Base-by-base conservation (phyloP, 306 rosid species). In the Gynostemma pentaphyllum region DNA sequence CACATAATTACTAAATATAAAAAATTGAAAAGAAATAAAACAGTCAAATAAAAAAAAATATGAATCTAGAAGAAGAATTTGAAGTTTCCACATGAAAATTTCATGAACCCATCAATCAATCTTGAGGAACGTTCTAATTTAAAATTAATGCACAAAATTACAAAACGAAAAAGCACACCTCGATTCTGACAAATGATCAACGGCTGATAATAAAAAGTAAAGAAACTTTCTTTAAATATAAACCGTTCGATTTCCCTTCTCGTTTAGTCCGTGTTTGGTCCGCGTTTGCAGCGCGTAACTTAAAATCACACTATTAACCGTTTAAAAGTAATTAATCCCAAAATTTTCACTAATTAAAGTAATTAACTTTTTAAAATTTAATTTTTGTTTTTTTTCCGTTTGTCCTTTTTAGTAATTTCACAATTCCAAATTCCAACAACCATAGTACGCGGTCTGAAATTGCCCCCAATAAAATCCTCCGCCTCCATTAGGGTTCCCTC, bases 401-500 rank as follows among this genome's bases (percentile, higher is more conserved):
- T 37, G 24, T 9, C 36, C 32, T 49, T 66, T 60, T 69, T 48
- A 36, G 18, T 45, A 41, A 2, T 53, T 55, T 24, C 37, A 16
- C 42, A 19, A 1, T 14, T 23, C 48, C 34, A 61, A 40, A 54
- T 62, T 49, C 62, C 72, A 49, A 63, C 77, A 28, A 71, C 85
- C 86, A 66, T 64, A 37, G 21, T 70, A 85, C 85, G 85, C 88
- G 79, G 82, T 72, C 80, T 75, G 22, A 66, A 45, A 24, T 47
- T 48, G n/a, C 71, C 70, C 67, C 72, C 78, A 36, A 67, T 84
- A 80, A 68, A 83, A 68, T 3, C 62, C 76, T 67, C 75, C 41
- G 75, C 74, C 72, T 64, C 72, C 67, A 9, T 66, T 75, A 70
- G 76, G 77, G 82, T 76, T 55, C 69, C 51, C 71, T 14, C 62